phyloP scores from a whole-genome alignment of 2,329 filamentous ascomycete genomes.

The Penicillium sp. region DNA sequence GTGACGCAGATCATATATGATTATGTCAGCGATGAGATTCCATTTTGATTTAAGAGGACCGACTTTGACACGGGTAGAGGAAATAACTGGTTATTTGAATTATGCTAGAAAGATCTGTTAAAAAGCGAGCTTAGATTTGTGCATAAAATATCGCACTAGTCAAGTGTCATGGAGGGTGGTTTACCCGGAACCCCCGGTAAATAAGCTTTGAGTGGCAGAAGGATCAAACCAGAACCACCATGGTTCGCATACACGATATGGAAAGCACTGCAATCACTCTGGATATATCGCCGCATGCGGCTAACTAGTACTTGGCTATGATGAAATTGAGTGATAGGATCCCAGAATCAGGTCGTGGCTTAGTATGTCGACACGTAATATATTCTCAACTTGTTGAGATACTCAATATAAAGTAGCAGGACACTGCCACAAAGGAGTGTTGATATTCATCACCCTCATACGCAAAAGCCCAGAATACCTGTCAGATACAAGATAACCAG shows the following conservation, averaged over 20 bases:
- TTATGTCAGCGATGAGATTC: not conserved
- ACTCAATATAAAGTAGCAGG: not conserved
- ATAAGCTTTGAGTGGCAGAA: not conserved
- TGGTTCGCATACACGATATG: not conserved
- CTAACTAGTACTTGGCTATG: not conserved
- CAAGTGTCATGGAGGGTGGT: not conserved
- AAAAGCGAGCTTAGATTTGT: too few species aligned
- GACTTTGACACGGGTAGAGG: not conserved
- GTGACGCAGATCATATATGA: not conserved
- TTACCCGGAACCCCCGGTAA: not conserved
- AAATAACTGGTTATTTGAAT: too few species aligned
- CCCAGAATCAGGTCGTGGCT: not conserved
- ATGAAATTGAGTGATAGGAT: not conserved
- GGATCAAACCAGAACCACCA: not conserved
- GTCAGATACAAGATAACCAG: not conserved
- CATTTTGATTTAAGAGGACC: not conserved
- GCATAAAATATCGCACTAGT: not conserved
- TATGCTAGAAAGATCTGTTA: too few species aligned
- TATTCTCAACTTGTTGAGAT: not conserved
- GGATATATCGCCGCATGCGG: not conserved
- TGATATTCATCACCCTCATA: too few species aligned
- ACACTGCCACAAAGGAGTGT: too few species aligned
- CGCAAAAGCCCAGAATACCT: too few species aligned
- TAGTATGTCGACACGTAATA: not conserved
- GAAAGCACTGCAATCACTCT: not conserved